These are phyloP conservation scores for Bertia moriformis DNA, from an alignment of 2,329 filamentous ascomycete genomes.

Conservation along the genomic window DNA sequence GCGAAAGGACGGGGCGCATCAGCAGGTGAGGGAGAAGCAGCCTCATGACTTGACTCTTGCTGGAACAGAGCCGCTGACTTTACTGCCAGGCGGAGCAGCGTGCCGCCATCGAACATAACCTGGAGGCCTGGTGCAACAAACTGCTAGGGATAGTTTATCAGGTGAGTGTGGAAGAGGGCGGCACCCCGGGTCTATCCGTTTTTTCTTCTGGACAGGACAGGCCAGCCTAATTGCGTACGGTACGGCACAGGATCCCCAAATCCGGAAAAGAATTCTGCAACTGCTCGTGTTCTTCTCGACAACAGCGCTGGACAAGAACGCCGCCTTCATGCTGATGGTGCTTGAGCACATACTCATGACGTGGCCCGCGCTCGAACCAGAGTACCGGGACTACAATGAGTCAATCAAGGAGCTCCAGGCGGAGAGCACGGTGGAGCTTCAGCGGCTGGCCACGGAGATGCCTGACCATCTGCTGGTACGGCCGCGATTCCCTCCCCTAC, in stretches of 20 bases:
- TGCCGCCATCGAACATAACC: slow-evolving; percentile 41
- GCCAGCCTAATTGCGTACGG: slow-evolving; percentile 3
- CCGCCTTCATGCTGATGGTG: slow-evolving; percentile 73
- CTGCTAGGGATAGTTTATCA: slow-evolving; percentile 58
- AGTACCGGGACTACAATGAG: slow-evolving; percentile 64
- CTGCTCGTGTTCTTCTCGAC: slow-evolving; percentile 75
- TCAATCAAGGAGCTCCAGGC: slow-evolving; percentile 78
- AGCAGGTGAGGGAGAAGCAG: slow-evolving; percentile 3
- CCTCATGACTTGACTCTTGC: neutral
- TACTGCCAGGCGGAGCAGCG: slow-evolving; percentile 31
- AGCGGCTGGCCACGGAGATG: slow-evolving; percentile 78
- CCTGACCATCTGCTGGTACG: slow-evolving; percentile 71
- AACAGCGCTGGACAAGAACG: slow-evolving; percentile 62
- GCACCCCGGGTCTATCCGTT: neutral
- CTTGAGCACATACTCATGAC: slow-evolving; percentile 82
- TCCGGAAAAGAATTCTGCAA: slow-evolving; percentile 69
- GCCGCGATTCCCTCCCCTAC: too few relatives aligned
- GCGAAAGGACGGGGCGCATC: slow-evolving; percentile 23
- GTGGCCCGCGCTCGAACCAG: slow-evolving; percentile 58
- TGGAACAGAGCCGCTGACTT: slow-evolving; percentile 10
- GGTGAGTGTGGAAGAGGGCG: too few relatives aligned
- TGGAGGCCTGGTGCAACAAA: slow-evolving; percentile 60
- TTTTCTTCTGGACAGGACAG: slow-evolving; percentile 3
- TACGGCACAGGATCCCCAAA: slow-evolving; percentile 65
- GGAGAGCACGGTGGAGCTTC: slow-evolving; percentile 74